A percentile compares a stretch with the other conserved stretches of the same genome.
Evolutionary conservation across 495 filamentous ascomycete species (phyloP).

Genomic region (Alectoria sarmentosa): DNA sequence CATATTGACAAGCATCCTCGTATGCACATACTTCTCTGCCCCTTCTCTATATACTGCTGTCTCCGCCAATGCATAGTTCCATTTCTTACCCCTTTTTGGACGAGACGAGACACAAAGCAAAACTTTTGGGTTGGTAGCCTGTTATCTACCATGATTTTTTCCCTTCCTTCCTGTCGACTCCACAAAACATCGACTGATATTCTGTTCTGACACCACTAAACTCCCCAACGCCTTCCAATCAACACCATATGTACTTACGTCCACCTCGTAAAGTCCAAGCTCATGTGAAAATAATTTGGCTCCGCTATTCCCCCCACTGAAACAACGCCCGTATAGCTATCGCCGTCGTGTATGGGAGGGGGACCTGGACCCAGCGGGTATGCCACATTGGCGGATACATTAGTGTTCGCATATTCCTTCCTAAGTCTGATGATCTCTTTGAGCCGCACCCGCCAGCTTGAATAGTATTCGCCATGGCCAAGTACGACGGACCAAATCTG

Average conservation of each 20-base stretch:
- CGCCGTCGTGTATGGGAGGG: slow-evolving; percentile 23
- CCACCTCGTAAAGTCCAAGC: slow-evolving; percentile 58
- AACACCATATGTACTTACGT: slow-evolving; percentile 20
- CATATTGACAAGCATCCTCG: not conserved
- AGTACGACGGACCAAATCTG: slow-evolving; percentile 76
- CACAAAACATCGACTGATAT: not conserved
- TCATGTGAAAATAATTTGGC: slow-evolving; percentile 45
- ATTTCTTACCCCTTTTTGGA: not conserved
- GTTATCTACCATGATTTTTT: not conserved
- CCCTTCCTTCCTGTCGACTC: too few relatives aligned
- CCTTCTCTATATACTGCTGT: not conserved
- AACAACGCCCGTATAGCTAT: slow-evolving; percentile 30
- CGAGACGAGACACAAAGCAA: not conserved
- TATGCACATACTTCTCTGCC: not conserved
- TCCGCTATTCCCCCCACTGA: slow-evolving; percentile 44
- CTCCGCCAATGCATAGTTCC: not conserved
- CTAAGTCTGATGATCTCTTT: slow-evolving; percentile 77
- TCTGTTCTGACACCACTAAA: not conserved
- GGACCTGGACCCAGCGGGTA: slow-evolving; percentile 18
- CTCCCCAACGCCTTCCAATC: not conserved
- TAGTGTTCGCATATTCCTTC: slow-evolving; percentile 40
- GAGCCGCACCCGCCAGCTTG: slow-evolving; percentile 81
- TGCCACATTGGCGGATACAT: slow-evolving; percentile 25
- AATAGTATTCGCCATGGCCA: slow-evolving; percentile 70
- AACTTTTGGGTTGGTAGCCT: slow-evolving; percentile 4